A percentile compares a stretch with the other conserved stretches of the same genome.
Conservation (phyloP, 345 rosid species). For the Aquilaria yunnanensis region DNA sequence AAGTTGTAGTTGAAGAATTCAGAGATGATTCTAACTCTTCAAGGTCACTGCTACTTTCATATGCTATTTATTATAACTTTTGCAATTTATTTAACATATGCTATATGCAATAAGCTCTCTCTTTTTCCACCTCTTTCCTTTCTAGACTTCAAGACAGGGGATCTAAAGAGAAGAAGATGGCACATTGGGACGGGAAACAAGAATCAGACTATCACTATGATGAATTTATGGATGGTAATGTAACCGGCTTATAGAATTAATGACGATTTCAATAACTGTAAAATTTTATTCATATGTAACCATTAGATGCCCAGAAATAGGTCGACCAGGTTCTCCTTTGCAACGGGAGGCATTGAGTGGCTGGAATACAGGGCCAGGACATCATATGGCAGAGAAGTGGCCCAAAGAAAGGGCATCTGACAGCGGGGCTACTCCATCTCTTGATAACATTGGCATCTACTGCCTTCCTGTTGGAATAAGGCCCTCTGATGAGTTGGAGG, state of each 20-base stretch:
- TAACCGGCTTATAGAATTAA: background rate
- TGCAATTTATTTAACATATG: background rate
- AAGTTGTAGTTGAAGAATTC: constrained; percentile 24
- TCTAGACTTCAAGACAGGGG: constrained; percentile 19
- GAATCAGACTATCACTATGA: constrained; percentile 23
- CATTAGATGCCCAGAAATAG: background rate
- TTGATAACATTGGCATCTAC: constrained; percentile 53
- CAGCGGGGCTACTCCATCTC: constrained; percentile 41
- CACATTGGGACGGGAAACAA: constrained; percentile 18
- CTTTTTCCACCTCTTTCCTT: constrained; percentile 2
- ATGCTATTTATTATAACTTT: background rate
- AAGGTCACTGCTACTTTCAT: constrained; percentile 26
- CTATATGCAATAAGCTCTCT: background rate
- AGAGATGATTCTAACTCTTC: constrained; percentile 23
- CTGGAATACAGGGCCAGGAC: constrained; percentile 65
- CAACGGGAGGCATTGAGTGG: constrained; percentile 57
- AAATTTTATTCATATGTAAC: background rate
- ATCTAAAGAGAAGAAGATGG: constrained; percentile 31
- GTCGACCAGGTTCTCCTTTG: constrained; percentile 46
- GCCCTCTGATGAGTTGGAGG: constrained; percentile 41
- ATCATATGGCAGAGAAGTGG: constrained; percentile 62
- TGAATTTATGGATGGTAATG: constrained; percentile 54
- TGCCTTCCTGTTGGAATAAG: constrained; percentile 87
- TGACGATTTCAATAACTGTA: background rate
- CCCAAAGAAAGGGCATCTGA: constrained; percentile 55